Evolutionary conservation across 2,329 filamentous ascomycete species (phyloP).

Genomic region (Colletotrichum kahawae): DNA sequence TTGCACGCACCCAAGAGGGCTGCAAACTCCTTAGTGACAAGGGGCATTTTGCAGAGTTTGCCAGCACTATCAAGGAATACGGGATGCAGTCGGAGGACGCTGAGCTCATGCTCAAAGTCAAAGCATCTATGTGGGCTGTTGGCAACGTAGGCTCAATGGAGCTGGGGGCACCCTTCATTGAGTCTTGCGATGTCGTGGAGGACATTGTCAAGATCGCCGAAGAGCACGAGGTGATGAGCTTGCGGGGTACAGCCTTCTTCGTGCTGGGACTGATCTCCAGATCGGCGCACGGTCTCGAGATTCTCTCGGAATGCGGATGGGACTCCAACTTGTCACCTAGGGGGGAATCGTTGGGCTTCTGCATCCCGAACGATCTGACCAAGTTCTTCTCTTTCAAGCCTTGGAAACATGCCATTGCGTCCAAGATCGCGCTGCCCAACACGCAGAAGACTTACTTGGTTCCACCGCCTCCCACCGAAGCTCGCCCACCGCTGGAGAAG

Average conservation of each 20-base stretch:
- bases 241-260: slow-evolving; percentile 96
- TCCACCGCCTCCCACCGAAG: slow-evolving; percentile 46
- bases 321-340: slow-evolving; percentile 85
- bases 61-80: slow-evolving; percentile 84
- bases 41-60: slow-evolving; percentile 95
- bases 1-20: slow-evolving; percentile 90
- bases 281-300: slow-evolving; percentile 90
- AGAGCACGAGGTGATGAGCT: slow-evolving; percentile 84
- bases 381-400: slow-evolving; percentile 76
- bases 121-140: slow-evolving; percentile 96
- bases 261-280: slow-evolving; percentile 91
- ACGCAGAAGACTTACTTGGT: slow-evolving; percentile 58
- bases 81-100: slow-evolving; percentile 83
- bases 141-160: slow-evolving; percentile 99
- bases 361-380: slow-evolving; percentile 79
- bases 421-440: slow-evolving; percentile 51
- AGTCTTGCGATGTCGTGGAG: slow-evolving; percentile 86
- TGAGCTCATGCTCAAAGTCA: slow-evolving; percentile 90
- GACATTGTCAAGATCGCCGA: slow-evolving; percentile 90
- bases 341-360: slow-evolving; percentile 85
- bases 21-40: slow-evolving; percentile 90
- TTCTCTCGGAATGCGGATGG: slow-evolving; percentile 89
- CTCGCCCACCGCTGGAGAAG: slow-evolving; percentile 48
- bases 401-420: slow-evolving; percentile 58
- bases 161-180: slow-evolving; percentile 90